These are phyloP conservation scores for Teunomyces lycoperdinae DNA, from an alignment of 805 yeast genomes.

Conservation along the genomic window DNA sequence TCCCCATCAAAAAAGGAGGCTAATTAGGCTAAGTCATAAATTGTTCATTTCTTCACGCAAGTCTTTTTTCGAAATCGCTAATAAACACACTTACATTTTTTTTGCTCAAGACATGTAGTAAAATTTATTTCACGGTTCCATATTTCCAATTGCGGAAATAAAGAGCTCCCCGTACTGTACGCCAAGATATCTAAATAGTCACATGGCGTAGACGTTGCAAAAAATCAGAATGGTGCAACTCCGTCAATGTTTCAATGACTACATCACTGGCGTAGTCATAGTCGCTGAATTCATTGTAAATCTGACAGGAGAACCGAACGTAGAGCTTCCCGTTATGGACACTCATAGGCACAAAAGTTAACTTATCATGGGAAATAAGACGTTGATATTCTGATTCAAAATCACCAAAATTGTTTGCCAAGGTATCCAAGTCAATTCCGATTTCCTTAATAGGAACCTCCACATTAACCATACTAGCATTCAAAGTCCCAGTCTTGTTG, in stretches of 20 bases:
- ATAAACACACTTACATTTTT: background rate
- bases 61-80: background rate
- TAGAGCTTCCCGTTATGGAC: constrained; percentile 33
- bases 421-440: constrained; percentile 9
- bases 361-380: too few species aligned
- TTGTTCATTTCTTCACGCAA: background rate
- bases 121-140: too few species aligned
- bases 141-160: too few species aligned
- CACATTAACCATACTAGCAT: constrained; percentile 45
- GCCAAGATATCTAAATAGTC: background rate
- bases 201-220: background rate
- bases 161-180: too few species aligned
- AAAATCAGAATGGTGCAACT: background rate
- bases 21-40: background rate
- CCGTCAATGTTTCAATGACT: constrained; percentile 23
- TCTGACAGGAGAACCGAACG: constrained; percentile 55
- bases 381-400: constrained; percentile 14
- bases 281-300: constrained; percentile 57
- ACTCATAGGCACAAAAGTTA: constrained; percentile 46
- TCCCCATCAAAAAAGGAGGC: background rate
- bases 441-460: constrained; percentile 31
- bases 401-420: constrained; percentile 7
- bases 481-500: constrained; percentile 30
- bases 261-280: constrained; percentile 45
- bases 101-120: background rate